Percentiles rank a stretch among this genome's conserved stretches.
Evolutionary conservation across 257 asterid genomes (phyloP).

Genomic region (Capsicum baccatum): DNA sequence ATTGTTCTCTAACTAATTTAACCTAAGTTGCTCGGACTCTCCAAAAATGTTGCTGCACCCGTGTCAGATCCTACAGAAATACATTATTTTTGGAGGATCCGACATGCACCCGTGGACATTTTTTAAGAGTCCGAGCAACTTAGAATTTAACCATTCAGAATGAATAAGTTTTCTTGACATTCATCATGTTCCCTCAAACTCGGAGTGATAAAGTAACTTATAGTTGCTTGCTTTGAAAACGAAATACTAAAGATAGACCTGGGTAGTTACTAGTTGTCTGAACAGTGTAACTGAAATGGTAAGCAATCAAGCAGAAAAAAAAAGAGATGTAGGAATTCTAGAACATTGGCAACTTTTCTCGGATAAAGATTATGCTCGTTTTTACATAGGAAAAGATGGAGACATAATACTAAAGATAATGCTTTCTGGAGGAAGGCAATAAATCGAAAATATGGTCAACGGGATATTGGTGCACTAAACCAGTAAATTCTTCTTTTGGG

Average conservation of each 20-base stretch:
- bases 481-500: not conserved
- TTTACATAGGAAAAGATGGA: not conserved
- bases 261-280: not conserved
- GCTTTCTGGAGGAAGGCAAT: not conserved
- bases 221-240: not conserved
- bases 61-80: too few relatives aligned
- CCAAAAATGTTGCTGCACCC: too few relatives aligned
- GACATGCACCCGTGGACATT: too few relatives aligned
- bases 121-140: too few relatives aligned
- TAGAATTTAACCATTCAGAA: not conserved
- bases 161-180: not conserved
- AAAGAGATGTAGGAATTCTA: not conserved
- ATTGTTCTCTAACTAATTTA: not conserved
- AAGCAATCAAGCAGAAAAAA: too few relatives aligned
- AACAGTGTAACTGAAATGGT: not conserved
- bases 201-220: not conserved
- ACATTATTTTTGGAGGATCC: too few relatives aligned
- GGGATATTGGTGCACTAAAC: constrained; percentile 16
- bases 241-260: not conserved
- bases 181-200: not conserved
- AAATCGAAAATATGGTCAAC: not conserved
- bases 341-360: not conserved
- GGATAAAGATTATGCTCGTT: not conserved
- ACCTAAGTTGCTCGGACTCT: too few relatives aligned
- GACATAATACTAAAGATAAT: not conserved